These are phyloP conservation scores for Quercus bicolor DNA, from an alignment of 306 rosid genomes.

Conservation along the genomic window DNA sequence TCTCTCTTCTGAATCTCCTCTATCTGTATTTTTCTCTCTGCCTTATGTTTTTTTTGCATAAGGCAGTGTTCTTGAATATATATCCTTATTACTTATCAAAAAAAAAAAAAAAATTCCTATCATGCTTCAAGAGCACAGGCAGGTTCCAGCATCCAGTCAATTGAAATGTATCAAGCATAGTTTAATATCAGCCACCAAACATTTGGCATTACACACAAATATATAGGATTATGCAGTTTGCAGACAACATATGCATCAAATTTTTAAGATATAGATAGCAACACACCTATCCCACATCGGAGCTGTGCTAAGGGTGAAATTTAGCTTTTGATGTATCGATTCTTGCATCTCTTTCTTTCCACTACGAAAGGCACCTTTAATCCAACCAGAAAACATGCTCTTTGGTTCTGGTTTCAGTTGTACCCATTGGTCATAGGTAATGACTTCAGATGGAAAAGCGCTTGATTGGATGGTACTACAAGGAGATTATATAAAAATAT, in stretches of 20 bases:
- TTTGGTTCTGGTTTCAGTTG: constrained; percentile 65
- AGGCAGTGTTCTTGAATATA: no score
- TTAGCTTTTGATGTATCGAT: constrained; percentile 58
- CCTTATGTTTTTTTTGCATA: no score
- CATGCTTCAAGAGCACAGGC: neutral
- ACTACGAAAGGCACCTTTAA: constrained; percentile 55
- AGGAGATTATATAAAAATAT: constrained; percentile 3
- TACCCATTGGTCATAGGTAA: constrained; percentile 66
- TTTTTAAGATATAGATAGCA: constrained; percentile 7
- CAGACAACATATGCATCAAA: constrained; percentile 5
- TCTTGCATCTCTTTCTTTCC: constrained; percentile 74
- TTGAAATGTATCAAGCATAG: neutral
- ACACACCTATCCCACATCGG: constrained; percentile 97
- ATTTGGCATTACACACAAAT: neutral
- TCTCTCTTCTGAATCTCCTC: no score
- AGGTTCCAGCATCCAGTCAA: neutral
- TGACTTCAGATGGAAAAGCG: constrained; percentile 70
- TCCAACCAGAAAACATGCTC: constrained; percentile 59
- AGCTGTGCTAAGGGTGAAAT: constrained; percentile 67
- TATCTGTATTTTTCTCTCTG: no score
- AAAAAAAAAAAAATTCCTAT: neutral
- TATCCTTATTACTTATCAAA: no score
- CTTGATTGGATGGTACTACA: constrained; percentile 52
- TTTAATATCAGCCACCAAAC: neutral
- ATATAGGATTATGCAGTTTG: neutral